A percentile compares a stretch with the other conserved stretches of the same genome.
phyloP scores from a whole-genome alignment of 257 asterid genomes.

The Voacanga thouarsii region DNA sequence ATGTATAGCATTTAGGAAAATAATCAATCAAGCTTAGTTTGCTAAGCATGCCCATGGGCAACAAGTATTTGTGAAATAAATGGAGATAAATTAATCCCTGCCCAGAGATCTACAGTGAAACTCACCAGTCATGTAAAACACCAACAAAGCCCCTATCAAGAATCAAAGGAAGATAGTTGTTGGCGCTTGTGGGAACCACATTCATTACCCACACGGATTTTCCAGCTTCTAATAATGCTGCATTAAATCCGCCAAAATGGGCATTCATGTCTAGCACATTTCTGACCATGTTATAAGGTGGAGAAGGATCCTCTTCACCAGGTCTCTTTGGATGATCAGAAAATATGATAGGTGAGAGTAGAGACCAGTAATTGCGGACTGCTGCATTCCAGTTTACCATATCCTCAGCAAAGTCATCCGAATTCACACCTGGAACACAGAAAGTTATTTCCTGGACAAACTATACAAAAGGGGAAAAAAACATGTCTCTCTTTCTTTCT shows the following conservation, averaged over 20 bases:
- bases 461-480: background rate
- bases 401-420: constrained; percentile 73
- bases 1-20: background rate
- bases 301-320: constrained; percentile 98
- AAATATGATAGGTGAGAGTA: constrained; percentile 88
- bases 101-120: constrained; percentile 9
- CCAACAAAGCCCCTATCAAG: constrained; percentile 87
- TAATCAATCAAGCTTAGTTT: background rate
- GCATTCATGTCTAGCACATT: constrained; percentile 99
- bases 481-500: background rate
- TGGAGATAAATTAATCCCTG: background rate
- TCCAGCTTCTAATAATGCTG: constrained; percentile 73
- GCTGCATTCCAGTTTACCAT: constrained; percentile 70
- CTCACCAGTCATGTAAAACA: constrained; percentile 86
- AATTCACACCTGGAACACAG: constrained; percentile 48
- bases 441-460: constrained; percentile 1
- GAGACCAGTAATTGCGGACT: constrained; percentile 84
- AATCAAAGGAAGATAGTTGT: constrained; percentile 71
- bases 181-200: constrained; percentile 78
- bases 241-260: constrained; percentile 85
- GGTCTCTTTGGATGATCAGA: constrained; percentile 99
- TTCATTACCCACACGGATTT: constrained; percentile 99
- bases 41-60: background rate
- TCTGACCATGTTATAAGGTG: constrained; percentile 98
- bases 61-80: constrained; percentile 1